These are phyloP conservation scores for Chaetomiaceae sp. DNA, from an alignment of 2,329 filamentous ascomycete genomes.

Conservation along the genomic window DNA sequence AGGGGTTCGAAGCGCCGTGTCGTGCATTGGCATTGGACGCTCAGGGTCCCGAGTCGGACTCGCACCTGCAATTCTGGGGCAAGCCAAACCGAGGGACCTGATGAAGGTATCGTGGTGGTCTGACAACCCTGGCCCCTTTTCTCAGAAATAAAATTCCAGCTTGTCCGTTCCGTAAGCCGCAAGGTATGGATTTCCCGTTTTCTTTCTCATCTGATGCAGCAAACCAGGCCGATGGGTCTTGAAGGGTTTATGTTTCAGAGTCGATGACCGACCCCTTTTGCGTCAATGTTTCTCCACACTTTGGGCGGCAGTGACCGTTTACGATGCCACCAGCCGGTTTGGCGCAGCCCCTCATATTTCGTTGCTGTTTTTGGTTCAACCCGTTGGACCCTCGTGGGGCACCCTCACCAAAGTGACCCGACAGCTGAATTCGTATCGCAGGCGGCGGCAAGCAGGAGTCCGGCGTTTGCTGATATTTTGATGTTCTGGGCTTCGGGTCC, in stretches of 20 bases:
- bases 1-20: constrained; percentile 15
- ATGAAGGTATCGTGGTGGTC: too few species aligned
- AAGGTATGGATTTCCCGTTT: too few species aligned
- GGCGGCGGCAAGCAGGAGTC: neutral
- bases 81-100: neutral
- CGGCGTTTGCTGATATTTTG: neutral
- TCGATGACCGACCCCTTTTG: constrained; percentile 1
- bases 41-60: constrained; percentile 1
- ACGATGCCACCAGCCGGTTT: constrained; percentile 12
- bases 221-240: neutral
- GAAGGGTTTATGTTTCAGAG: constrained; percentile 6
- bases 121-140: neutral
- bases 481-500: neutral
- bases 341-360: constrained; percentile 9
- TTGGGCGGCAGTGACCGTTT: constrained; percentile 12
- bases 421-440: constrained; percentile 12
- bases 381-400: constrained; percentile 10
- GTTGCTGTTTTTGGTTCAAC: neutral
- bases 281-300: constrained; percentile 14
- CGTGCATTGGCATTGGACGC: constrained; percentile 15
- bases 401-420: neutral
- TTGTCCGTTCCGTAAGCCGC: too few species aligned
- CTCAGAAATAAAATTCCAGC: too few species aligned
- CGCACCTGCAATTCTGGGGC: neutral
- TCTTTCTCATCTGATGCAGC: constrained; percentile 1